Conservation (phyloP, 768 basidiomycete genomes). For the Hypholoma sublateritium region DNA sequence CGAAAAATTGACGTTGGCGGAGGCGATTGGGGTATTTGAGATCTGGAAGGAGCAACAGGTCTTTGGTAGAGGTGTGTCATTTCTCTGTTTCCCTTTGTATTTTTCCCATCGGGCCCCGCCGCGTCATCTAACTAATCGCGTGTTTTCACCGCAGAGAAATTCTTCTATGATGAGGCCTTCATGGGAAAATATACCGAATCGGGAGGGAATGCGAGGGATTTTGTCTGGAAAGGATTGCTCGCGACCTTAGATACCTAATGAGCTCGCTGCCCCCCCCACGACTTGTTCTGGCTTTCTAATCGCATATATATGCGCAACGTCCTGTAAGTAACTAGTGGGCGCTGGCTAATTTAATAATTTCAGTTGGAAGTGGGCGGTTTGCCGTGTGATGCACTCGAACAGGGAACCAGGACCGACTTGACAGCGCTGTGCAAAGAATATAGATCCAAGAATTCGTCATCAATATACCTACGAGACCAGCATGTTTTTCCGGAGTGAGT, state of each 20-base stretch:
- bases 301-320: neutral
- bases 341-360: neutral
- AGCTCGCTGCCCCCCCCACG: neutral
- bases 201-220: constrained; percentile 76
- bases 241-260: constrained; percentile 15
- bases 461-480: neutral
- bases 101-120: neutral
- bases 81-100: neutral
- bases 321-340: constrained; percentile 1
- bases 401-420: no score
- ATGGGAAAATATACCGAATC: constrained; percentile 77
- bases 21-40: constrained; percentile 77
- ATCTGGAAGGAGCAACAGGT: constrained; percentile 66
- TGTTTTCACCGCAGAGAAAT: constrained; percentile 22
- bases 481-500: neutral
- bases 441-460: no score
- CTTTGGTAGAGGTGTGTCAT: constrained; percentile 16
- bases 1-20: constrained; percentile 55
- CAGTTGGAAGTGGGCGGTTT: neutral
- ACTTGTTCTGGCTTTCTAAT: neutral
- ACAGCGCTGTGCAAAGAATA: no score
- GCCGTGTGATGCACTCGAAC: no score
- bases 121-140: constrained; percentile 2
- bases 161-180: constrained; percentile 65
- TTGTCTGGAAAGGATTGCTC: constrained; percentile 68